Conservation (phyloP, 2,329 filamentous ascomycete species). For the Fusarium fracticaudum region DNA sequence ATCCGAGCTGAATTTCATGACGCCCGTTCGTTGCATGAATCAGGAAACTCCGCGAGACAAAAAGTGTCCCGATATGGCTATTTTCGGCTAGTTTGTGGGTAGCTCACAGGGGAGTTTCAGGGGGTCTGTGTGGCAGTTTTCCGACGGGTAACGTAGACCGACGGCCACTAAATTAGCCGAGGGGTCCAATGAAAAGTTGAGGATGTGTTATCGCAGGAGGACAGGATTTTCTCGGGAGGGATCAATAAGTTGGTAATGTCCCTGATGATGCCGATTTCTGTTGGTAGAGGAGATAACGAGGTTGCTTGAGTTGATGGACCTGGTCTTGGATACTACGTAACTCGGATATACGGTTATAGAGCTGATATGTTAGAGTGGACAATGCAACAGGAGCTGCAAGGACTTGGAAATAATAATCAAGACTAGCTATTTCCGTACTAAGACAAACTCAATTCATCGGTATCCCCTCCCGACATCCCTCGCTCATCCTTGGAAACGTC, state of each 20-base stretch:
- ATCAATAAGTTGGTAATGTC: background rate
- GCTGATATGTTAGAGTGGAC: too few species aligned
- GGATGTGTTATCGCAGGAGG: background rate
- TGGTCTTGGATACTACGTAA: background rate
- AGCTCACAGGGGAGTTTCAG: background rate
- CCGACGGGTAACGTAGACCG: background rate
- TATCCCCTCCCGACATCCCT: background rate
- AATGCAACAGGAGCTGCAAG: background rate
- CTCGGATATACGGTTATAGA: background rate
- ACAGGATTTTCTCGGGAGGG: background rate
- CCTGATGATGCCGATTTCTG: background rate
- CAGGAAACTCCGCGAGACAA: background rate
- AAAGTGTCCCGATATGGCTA: background rate
- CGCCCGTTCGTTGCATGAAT: background rate
- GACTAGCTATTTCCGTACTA: background rate
- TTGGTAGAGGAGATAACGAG: background rate
- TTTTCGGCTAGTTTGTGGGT: background rate
- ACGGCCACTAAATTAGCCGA: constrained; percentile 26
- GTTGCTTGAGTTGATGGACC: background rate
- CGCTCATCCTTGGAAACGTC: background rate
- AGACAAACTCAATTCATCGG: background rate
- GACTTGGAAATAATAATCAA: background rate
- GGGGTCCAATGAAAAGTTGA: constrained; percentile 7
- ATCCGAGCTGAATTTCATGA: background rate
- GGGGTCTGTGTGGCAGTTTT: constrained; percentile 6